Percentiles rank a stretch among this genome's conserved stretches.
These are phyloP conservation scores for Phialocephala sp. DNA, from an alignment of 2,329 filamentous ascomycete species.

Conservation along the genomic window DNA sequence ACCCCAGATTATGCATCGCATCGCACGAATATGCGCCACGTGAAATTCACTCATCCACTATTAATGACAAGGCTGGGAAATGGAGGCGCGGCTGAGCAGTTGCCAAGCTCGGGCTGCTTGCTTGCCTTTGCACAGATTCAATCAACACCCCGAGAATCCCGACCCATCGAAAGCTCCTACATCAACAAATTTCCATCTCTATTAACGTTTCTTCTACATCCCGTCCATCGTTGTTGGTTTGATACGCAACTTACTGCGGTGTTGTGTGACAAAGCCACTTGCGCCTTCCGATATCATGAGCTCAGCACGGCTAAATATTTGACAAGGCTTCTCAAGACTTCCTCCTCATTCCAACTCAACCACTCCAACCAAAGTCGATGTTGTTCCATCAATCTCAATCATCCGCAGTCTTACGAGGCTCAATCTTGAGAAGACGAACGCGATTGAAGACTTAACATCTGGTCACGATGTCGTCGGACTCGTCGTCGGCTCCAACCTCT, in stretches of 20 bases:
- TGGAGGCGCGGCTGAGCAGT: constrained; percentile 13
- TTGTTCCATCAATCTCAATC: constrained; percentile 19
- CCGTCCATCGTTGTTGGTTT: constrained; percentile 3
- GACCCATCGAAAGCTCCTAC: neutral
- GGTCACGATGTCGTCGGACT: constrained; percentile 23
- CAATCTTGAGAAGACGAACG: constrained; percentile 21
- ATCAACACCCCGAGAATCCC: neutral
- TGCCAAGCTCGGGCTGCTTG: constrained; percentile 11
- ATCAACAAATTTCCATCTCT: neutral
- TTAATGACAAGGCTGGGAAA: constrained; percentile 18
- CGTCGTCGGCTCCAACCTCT: constrained; percentile 19
- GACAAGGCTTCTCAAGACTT: constrained; percentile 12
- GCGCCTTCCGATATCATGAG: constrained; percentile 10
- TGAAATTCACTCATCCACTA: constrained; percentile 7
- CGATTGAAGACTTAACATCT: constrained; percentile 19
- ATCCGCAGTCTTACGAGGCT: constrained; percentile 23
- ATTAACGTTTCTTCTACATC: neutral
- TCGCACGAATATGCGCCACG: constrained; percentile 12
- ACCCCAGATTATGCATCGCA: constrained; percentile 15
- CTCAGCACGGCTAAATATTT: constrained; percentile 21
- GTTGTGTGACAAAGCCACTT: constrained; percentile 24
- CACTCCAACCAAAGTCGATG: constrained; percentile 22
- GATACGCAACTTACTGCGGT: constrained; percentile 8
- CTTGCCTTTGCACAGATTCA: neutral
- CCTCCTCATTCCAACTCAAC: constrained; percentile 12